Evolutionary conservation across 495 filamentous ascomycete genomes (phyloP), one percentile per base, ranked within the genome.

Genomic region (Staphylotrichum longicolle): DNA sequence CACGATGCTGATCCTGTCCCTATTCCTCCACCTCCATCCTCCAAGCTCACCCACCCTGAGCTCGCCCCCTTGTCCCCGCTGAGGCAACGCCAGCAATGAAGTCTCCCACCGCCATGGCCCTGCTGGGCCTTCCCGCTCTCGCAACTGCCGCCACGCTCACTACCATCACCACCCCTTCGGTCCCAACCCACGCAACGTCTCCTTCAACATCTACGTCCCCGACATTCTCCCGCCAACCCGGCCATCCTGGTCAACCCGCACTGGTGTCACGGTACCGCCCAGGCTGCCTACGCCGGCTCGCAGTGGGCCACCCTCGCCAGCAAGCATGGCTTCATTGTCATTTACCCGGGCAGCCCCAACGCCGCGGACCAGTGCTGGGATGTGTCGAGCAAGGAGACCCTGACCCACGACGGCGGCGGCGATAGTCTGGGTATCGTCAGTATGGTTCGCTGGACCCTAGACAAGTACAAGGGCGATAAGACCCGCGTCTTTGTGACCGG

Each of bases 171-270:
- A 66, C 70, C 5, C 69, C 54, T 74, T 80, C 61, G 79, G 80
- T 0, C 61, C 69, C 49, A 84, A 84, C 63, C 83, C 82, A 10
- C 76, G 74, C 45, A 77, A 80, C 54, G 78, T 79, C 15, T 70
- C 68, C 20, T 82, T 84, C 68, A 82, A 81, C 72, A 81, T 84
- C 66, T 85, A 80, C 69, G 76, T 84, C 30, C 82, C 83, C 4
- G 73, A 77, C 52, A 75, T 70, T 20, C 74, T 86, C 0, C 80
- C 7, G n/a, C 72, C 3, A 80, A 71, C 7, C 82, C 84, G 0
- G 75, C 81, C 34, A 75, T 86, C 60, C 73, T 86, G 39, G 83
- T 85, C 4, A 83, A 80, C 54, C 81, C 83, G 6, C 80, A 83
- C 68, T 80, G 76, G 74, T 83, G 81, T 70, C 79, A 76, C 62